phyloP scores from a whole-genome alignment of 1,284 basidiomycete species.

The Mycosarcoma mackinlayi region DNA sequence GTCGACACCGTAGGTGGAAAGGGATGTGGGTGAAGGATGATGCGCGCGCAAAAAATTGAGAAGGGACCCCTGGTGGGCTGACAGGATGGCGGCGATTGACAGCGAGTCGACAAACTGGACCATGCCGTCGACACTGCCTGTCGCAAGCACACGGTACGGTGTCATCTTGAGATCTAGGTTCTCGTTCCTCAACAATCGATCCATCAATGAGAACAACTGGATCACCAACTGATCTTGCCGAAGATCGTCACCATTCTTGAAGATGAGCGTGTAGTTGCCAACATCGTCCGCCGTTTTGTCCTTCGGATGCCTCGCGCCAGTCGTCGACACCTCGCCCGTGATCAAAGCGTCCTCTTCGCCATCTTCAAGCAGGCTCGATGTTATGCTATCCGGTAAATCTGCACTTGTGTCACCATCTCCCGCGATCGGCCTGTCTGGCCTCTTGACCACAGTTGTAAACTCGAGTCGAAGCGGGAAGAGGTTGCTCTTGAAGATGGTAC shows the following conservation, averaged over 20 bases:
- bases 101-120: slow-evolving; percentile 95
- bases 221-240: slow-evolving; percentile 97
- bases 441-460: slow-evolving; percentile 71
- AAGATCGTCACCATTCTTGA: slow-evolving; percentile 99
- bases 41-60: slow-evolving; percentile 86
- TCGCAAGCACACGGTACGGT: slow-evolving; percentile 93
- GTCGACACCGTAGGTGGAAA: slow-evolving; percentile 91
- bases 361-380: slow-evolving; percentile 30
- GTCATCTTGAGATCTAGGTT: slow-evolving; percentile 92
- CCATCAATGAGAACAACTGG: slow-evolving; percentile 97
- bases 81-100: slow-evolving; percentile 90
- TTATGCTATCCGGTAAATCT: slow-evolving; percentile 33
- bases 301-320: background rate
- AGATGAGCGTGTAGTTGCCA: slow-evolving; percentile 83
- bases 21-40: slow-evolving; percentile 89
- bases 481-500: slow-evolving; percentile 97
- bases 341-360: slow-evolving; percentile 16
- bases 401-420: slow-evolving; percentile 7
- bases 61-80: slow-evolving; percentile 77
- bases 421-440: background rate
- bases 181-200: slow-evolving; percentile 89
- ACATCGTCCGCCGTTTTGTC: slow-evolving; percentile 12
- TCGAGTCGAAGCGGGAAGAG: slow-evolving; percentile 90
- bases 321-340: slow-evolving; percentile 1
- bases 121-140: slow-evolving; percentile 92